phyloP scores from a whole-genome alignment of 2,329 filamentous ascomycete genomes.

The Colletotrichum euphorbiae region DNA sequence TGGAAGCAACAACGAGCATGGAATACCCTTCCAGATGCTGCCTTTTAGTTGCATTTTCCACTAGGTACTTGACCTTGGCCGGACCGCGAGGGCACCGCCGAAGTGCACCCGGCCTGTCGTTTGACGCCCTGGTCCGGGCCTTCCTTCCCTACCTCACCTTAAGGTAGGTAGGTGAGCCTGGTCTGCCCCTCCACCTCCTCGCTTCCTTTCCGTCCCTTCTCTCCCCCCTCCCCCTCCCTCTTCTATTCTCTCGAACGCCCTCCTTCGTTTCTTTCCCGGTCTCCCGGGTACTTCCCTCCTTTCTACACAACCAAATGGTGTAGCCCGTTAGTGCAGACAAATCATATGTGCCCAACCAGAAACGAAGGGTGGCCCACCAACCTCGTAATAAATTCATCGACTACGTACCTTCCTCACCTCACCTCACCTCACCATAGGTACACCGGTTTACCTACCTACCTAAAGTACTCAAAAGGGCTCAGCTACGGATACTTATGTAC shows the following conservation, averaged over 20 bases:
- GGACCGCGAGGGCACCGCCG: slow-evolving; percentile 15
- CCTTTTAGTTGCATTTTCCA: slow-evolving; percentile 9
- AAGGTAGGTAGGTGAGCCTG: no score
- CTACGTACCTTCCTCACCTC: neutral
- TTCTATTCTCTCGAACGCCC: slow-evolving; percentile 9
- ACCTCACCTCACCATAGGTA: neutral
- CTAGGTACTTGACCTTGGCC: slow-evolving; percentile 26
- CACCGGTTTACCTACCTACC: neutral
- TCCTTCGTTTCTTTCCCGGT: slow-evolving; percentile 31
- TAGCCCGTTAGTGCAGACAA: slow-evolving; percentile 13
- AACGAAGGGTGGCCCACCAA: slow-evolving; percentile 20
- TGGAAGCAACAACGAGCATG: slow-evolving; percentile 9
- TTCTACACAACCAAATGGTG: slow-evolving; percentile 1
- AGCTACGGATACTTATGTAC: slow-evolving; percentile 27
- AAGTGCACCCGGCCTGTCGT: slow-evolving; percentile 16
- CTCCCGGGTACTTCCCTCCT: slow-evolving; percentile 28
- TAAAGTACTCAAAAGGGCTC: neutral
- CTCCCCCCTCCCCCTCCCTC: slow-evolving; percentile 3
- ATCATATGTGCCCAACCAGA: slow-evolving; percentile 19
- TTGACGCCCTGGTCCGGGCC: slow-evolving; percentile 18
- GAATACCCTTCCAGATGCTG: slow-evolving; percentile 15
- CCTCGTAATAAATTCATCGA: slow-evolving; percentile 26
- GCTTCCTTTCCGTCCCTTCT: slow-evolving; percentile 15
- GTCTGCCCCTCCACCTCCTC: slow-evolving; percentile 26
- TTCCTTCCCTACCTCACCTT: no score